These are phyloP conservation scores for Polygonum maritimum DNA, from an alignment of 148 eudicot genomes.

Conservation along the genomic window DNA sequence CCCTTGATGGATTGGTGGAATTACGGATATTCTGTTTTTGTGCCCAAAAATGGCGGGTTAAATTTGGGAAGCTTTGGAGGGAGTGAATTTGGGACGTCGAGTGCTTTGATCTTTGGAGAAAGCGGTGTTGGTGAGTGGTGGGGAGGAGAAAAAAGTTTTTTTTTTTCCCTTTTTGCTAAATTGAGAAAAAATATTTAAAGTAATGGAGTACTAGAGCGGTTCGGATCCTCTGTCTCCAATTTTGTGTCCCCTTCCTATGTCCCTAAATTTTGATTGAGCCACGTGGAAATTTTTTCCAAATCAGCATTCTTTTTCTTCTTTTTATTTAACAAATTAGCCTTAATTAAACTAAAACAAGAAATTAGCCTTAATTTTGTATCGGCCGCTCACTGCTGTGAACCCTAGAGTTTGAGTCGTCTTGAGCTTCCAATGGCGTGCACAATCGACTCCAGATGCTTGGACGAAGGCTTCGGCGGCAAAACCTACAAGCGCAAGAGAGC, in stretches of 20 bases:
- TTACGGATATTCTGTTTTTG: not conserved
- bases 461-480: no score
- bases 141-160: not conserved
- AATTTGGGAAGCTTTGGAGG: not conserved
- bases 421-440: constrained; percentile 62
- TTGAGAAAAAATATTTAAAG: no score
- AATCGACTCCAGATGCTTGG: constrained; percentile 63
- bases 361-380: no score
- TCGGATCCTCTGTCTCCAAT: no score
- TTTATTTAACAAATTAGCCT: no score
- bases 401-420: not conserved
- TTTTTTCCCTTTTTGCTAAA: not conserved
- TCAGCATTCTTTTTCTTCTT: no score
- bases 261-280: no score
- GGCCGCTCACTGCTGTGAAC: not conserved
- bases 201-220: no score
- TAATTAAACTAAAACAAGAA: no score
- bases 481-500: no score
- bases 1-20: not conserved
- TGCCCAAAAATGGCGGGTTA: not conserved
- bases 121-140: not conserved
- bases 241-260: no score
- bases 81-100: not conserved
- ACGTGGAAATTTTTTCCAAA: no score
- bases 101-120: not conserved